phyloP scores from a whole-genome alignment of 169 alveolate genomes.

The Plasmodium ovale region DNA sequence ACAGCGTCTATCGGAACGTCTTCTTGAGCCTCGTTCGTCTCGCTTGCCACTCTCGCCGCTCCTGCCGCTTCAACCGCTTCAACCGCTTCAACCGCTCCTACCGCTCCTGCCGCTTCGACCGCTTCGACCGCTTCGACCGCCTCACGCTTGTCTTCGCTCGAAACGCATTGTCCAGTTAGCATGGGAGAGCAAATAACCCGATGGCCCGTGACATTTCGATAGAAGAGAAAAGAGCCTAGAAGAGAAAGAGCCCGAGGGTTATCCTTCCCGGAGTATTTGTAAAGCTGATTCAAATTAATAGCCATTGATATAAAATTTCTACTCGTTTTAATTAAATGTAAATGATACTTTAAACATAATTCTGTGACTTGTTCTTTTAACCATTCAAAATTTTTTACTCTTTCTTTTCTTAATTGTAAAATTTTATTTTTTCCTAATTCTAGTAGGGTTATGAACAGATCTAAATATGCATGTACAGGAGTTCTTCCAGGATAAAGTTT shows the following conservation, averaged over 20 bases:
- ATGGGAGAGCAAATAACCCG: constrained; percentile 72
- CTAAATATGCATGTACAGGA: constrained; percentile 72
- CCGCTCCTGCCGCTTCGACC: background rate
- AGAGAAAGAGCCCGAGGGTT: constrained; percentile 33
- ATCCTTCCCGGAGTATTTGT: constrained; percentile 5
- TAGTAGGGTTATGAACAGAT: constrained; percentile 59
- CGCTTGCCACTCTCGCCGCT: background rate
- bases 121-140: background rate
- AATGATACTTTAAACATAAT: constrained; percentile 54
- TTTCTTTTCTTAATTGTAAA: constrained; percentile 38
- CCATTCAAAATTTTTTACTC: constrained; percentile 64
- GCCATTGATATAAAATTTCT: constrained; percentile 73
- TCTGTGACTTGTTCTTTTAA: background rate
- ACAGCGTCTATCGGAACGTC: background rate
- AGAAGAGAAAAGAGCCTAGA: constrained; percentile 67
- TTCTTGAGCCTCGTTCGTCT: background rate
- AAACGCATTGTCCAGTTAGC: background rate
- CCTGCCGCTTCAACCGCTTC: background rate
- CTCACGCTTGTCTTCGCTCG: background rate
- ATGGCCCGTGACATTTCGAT: constrained; percentile 76
- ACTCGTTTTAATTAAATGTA: constrained; percentile 42
- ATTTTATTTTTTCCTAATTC: constrained; percentile 69
- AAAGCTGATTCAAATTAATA: constrained; percentile 42
- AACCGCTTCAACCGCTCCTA: background rate
- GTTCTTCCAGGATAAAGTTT: constrained; percentile 74